phyloP scores from a whole-genome alignment of 2,329 filamentous ascomycete species.

The Monilinia laxa region DNA sequence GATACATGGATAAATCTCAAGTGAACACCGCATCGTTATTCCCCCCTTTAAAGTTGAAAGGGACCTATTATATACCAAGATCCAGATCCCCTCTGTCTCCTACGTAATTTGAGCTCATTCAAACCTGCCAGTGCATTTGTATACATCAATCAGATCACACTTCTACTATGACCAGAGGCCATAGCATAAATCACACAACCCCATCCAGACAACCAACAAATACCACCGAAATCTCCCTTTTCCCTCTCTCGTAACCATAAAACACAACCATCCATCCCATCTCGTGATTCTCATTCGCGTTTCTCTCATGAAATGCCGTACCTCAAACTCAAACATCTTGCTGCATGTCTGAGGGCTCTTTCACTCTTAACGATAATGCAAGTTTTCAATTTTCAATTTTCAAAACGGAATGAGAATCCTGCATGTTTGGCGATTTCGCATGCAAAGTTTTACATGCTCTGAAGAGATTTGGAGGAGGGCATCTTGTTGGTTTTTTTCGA shows the following conservation, averaged over 20 bases:
- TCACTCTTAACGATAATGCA: neutral
- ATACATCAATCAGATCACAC: neutral
- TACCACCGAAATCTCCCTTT: neutral
- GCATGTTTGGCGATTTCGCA: neutral
- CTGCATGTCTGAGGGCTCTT: neutral
- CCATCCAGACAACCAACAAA: neutral
- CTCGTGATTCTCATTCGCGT: too few relatives aligned
- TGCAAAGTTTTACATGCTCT: neutral
- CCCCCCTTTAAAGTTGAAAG: neutral
- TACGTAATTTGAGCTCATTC: neutral
- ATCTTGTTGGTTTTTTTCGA: neutral
- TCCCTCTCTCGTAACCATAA: neutral
- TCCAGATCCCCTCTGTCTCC: neutral
- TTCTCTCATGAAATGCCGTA: too few relatives aligned
- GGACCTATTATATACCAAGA: neutral
- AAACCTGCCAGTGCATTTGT: neutral
- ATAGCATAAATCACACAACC: neutral
- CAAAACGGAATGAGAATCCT: neutral
- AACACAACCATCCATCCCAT: neutral
- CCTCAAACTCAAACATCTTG: neutral
- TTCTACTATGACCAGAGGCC: neutral
- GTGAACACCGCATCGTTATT: neutral
- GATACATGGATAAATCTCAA: neutral
- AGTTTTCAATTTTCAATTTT: neutral
- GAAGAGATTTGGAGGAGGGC: neutral